A percentile compares a stretch with the other conserved stretches of the same genome.
Evolutionary conservation across 345 rosid genomes (phyloP).

Genomic region (Nasturtium officinale): DNA sequence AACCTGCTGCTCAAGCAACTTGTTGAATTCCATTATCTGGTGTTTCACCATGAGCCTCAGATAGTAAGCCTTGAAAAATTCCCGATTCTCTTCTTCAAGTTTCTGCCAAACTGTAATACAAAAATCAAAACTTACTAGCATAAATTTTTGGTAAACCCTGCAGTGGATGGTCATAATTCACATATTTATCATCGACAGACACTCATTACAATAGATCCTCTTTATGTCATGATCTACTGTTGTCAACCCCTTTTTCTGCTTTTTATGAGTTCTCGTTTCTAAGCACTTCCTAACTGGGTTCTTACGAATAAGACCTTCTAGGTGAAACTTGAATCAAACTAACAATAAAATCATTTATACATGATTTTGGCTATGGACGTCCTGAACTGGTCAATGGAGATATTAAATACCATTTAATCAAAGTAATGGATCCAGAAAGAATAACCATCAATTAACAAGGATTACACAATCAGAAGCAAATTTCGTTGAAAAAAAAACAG

Average conservation of each 20-base stretch:
- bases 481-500: neutral
- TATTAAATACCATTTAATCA: neutral
- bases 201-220: constrained; percentile 3
- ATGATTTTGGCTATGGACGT: neutral
- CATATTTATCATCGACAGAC: neutral
- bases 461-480: constrained; percentile 1
- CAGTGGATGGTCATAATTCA: too few relatives aligned
- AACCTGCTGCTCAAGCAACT: constrained; percentile 91
- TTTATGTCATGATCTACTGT: neutral
- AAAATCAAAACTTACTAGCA: constrained; percentile 15
- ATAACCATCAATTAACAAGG: neutral
- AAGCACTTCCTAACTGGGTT: constrained; percentile 1
- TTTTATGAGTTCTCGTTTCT: neutral
- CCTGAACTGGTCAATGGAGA: neutral
- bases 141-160: too few relatives aligned
- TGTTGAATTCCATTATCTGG: constrained; percentile 90
- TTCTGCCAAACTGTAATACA: constrained; percentile 90
- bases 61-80: constrained; percentile 90
- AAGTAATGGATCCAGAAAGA: neutral
- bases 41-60: constrained; percentile 87
- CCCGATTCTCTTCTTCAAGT: constrained; percentile 96
- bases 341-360: neutral
- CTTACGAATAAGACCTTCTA: neutral
- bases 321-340: neutral
- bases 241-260: neutral